These are phyloP conservation scores for Mucor velutinosus DNA, from an alignment of 371 early-diverging fungal genomes.

Conservation along the genomic window DNA sequence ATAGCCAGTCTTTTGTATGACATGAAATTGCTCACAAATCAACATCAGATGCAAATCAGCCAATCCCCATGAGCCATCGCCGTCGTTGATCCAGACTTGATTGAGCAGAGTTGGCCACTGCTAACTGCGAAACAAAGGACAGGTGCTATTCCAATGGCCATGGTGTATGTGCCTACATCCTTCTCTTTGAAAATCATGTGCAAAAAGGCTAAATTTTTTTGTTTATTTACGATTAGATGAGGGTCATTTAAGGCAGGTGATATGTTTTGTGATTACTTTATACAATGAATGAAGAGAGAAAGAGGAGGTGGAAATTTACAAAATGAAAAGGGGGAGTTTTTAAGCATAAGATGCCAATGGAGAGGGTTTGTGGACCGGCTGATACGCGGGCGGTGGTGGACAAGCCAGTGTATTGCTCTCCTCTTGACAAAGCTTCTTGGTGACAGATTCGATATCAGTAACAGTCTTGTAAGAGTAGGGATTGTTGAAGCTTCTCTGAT, in stretches of 20 bases:
- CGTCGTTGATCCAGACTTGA: too few relatives aligned
- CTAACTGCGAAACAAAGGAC: too few relatives aligned
- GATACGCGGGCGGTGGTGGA: slow-evolving; percentile 10
- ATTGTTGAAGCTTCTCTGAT: slow-evolving; percentile 8
- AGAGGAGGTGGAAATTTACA: neutral
- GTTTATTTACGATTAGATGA: neutral
- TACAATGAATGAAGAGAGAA: neutral
- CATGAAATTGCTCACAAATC: neutral
- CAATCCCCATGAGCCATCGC: too few relatives aligned
- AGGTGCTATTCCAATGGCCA: too few relatives aligned
- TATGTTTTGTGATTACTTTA: neutral
- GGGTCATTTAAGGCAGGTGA: neutral
- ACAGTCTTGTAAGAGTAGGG: slow-evolving; percentile 6
- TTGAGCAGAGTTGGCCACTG: too few relatives aligned
- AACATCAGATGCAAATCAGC: too few relatives aligned
- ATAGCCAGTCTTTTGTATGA: neutral
- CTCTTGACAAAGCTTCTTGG: slow-evolving; percentile 10
- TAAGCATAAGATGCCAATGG: neutral
- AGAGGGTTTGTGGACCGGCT: neutral
- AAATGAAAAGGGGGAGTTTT: neutral
- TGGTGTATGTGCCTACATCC: neutral
- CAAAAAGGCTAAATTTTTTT: neutral
- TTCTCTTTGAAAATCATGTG: neutral
- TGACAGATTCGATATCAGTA: slow-evolving; percentile 10
- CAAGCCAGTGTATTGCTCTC: neutral